A percentile compares a stretch with the other conserved stretches of the same genome.
Evolutionary conservation across 805 yeast genomes (phyloP).

Genomic region (Lipomyces yamanashiensis): DNA sequence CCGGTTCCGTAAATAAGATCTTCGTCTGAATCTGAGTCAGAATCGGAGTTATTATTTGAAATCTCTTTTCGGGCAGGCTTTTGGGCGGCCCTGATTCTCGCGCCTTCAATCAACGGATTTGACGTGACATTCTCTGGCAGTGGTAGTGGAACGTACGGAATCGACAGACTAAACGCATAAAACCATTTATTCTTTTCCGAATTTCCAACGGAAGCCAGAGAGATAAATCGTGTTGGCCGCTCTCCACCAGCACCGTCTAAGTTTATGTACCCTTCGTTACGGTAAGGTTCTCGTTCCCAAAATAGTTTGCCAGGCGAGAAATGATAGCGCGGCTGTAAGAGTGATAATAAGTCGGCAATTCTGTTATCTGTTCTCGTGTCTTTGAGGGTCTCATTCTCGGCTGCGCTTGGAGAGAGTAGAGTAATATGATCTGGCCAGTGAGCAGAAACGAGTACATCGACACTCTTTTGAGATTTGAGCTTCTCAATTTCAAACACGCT

Average conservation of each 20-base stretch:
- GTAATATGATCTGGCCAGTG: slow-evolving; percentile 37
- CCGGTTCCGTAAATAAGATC: slow-evolving; percentile 21
- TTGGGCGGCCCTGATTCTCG: slow-evolving; percentile 9
- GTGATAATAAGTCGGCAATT: slow-evolving; percentile 26
- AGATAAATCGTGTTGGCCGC: slow-evolving; percentile 62
- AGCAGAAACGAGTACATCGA: slow-evolving; percentile 36
- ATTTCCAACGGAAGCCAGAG: slow-evolving; percentile 63
- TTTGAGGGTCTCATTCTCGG: slow-evolving; percentile 12
- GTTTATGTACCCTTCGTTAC: slow-evolving; percentile 20
- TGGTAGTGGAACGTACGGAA: slow-evolving; percentile 39
- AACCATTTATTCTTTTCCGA: slow-evolving; percentile 63
- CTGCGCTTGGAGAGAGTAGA: slow-evolving; percentile 28
- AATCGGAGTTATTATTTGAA: not conserved
- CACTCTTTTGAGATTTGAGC: slow-evolving; percentile 19
- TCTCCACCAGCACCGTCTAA: slow-evolving; percentile 20
- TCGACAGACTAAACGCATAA: slow-evolving; percentile 64
- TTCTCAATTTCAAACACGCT: slow-evolving; percentile 29
- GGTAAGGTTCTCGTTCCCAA: slow-evolving; percentile 40
- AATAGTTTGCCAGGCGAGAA: slow-evolving; percentile 33
- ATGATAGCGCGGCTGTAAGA: slow-evolving; percentile 37
- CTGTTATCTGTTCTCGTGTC: slow-evolving; percentile 9
- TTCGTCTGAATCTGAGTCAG: slow-evolving; percentile 8
- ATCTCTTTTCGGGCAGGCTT: not conserved
- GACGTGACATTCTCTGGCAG: slow-evolving; percentile 41
- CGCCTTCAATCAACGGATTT: slow-evolving; percentile 45